Conservation (phyloP, 768 basidiomycete species). For the Sporobolomyces roseus region DNA sequence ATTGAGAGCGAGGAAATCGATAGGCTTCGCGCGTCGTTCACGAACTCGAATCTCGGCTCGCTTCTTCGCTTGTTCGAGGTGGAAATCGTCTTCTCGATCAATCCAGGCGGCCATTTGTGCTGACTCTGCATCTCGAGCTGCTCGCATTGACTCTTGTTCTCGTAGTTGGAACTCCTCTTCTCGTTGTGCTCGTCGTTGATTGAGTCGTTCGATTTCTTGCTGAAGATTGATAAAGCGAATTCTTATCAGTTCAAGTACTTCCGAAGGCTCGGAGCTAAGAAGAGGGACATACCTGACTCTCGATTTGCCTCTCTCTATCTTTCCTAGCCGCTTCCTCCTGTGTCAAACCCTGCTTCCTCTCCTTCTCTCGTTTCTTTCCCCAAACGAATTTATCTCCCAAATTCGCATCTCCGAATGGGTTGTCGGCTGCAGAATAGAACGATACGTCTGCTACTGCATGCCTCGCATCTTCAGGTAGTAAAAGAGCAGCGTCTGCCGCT, state of each 20-base stretch:
- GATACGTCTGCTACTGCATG: slow-evolving; percentile 84
- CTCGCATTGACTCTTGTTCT: slow-evolving; percentile 87
- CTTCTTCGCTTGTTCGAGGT: slow-evolving; percentile 84
- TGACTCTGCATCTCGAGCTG: slow-evolving; percentile 85
- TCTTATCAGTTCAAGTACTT: background rate
- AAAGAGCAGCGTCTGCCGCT: slow-evolving; percentile 50
- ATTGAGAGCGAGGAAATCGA: slow-evolving; percentile 94
- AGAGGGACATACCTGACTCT: slow-evolving; percentile 61
- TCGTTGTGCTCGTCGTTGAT: slow-evolving; percentile 81
- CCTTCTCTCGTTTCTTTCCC: slow-evolving; percentile 98
- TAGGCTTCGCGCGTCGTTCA: slow-evolving; percentile 96
- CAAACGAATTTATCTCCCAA: slow-evolving; percentile 94
- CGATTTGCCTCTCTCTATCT: slow-evolving; percentile 75
- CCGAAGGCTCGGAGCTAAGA: background rate
- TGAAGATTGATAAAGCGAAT: slow-evolving; percentile 14
- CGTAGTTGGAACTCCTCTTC: slow-evolving; percentile 81
- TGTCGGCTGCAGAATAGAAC: slow-evolving; percentile 92
- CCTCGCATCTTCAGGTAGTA: slow-evolving; percentile 62
- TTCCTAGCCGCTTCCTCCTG: slow-evolving; percentile 70
- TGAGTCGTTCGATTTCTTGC: slow-evolving; percentile 88
- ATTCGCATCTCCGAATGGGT: slow-evolving; percentile 97
- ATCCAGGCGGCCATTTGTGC: slow-evolving; percentile 98
- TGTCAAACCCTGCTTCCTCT: slow-evolving; percentile 78
- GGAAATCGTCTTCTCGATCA: slow-evolving; percentile 93
- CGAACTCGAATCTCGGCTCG: slow-evolving; percentile 90